phyloP scores from a whole-genome alignment of 2,329 filamentous ascomycete species.

The Cytospora piceae region DNA sequence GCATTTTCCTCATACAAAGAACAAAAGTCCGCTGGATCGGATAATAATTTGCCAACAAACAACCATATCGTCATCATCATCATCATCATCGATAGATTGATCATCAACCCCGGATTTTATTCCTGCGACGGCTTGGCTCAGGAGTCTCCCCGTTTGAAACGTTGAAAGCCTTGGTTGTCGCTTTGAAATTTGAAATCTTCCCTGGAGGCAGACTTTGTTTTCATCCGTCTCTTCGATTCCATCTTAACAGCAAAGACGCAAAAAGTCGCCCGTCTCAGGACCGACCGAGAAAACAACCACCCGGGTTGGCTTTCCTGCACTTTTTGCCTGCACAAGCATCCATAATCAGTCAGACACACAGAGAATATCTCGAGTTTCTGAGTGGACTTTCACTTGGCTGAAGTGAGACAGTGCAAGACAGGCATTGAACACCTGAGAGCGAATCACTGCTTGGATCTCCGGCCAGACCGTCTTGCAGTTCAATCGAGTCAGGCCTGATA shows the following conservation, averaged over 20 bases:
- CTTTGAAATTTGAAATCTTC: background rate
- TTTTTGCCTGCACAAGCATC: constrained; percentile 1
- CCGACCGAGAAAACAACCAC: constrained; percentile 4
- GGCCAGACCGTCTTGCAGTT: constrained; percentile 25
- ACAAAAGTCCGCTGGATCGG: constrained; percentile 28
- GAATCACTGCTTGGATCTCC: constrained; percentile 21
- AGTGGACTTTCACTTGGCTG: constrained; percentile 16
- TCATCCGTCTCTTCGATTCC: constrained; percentile 1
- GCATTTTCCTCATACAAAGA: background rate
- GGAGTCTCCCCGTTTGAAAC: constrained; percentile 6
- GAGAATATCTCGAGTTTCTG: constrained; percentile 14
- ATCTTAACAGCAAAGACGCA: too few relatives aligned
- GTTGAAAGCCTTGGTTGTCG: constrained; percentile 12
- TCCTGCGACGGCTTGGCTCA: constrained; percentile 13
- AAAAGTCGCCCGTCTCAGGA: background rate
- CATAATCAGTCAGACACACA: constrained; percentile 1
- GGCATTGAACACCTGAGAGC: constrained; percentile 23
- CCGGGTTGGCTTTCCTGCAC: background rate
- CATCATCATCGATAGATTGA: background rate
- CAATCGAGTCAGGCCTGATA: constrained; percentile 28
- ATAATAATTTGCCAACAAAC: constrained; percentile 16
- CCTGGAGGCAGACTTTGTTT: constrained; percentile 5
- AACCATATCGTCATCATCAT: background rate
- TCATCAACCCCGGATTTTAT: constrained; percentile 20
- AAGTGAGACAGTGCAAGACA: constrained; percentile 29